Percentiles rank a stretch among this genome's conserved stretches.
Conservation (phyloP, 1,284 basidiomycete species). For the Ceratobasidium sp. region DNA sequence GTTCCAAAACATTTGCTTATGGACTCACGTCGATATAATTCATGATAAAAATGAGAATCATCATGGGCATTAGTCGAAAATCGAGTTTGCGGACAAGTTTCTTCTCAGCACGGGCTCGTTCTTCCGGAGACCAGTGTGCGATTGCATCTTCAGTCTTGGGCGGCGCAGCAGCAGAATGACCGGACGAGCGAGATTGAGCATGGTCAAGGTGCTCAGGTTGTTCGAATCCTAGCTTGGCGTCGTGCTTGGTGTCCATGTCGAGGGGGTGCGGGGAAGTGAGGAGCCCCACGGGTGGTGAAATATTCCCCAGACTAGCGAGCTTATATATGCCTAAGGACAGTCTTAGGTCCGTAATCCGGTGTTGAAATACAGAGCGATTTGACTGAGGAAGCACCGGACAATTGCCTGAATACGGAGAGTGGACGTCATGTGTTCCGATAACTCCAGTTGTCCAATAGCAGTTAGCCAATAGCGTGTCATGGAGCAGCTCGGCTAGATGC, state of each 20-base stretch:
- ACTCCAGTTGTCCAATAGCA: constrained; percentile 10
- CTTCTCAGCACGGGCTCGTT: constrained; percentile 54
- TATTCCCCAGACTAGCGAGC: not conserved
- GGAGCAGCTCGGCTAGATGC: not conserved
- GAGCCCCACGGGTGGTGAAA: not conserved
- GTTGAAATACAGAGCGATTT: not conserved
- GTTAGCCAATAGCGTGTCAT: not conserved
- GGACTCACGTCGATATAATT: constrained; percentile 73
- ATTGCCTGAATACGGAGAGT: constrained; percentile 1
- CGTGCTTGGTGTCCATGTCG: constrained; percentile 16
- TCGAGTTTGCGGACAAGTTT: constrained; percentile 67
- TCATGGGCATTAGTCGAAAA: constrained; percentile 66
- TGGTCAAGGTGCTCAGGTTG: constrained; percentile 22
- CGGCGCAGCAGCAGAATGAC: not conserved
- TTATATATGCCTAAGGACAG: constrained; percentile 16
- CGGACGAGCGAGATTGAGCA: constrained; percentile 7
- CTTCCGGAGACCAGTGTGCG: constrained; percentile 51
- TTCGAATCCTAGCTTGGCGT: constrained; percentile 24
- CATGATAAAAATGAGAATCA: constrained; percentile 71
- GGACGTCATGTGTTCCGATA: constrained; percentile 6
- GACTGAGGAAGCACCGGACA: constrained; percentile 13
- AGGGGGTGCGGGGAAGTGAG: not conserved
- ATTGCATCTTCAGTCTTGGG: constrained; percentile 12
- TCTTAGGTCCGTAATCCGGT: not conserved
- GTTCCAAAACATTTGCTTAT: not conserved